Conservation (phyloP, 352 stramenopile species). For the Phytophthora hybrid region DNA sequence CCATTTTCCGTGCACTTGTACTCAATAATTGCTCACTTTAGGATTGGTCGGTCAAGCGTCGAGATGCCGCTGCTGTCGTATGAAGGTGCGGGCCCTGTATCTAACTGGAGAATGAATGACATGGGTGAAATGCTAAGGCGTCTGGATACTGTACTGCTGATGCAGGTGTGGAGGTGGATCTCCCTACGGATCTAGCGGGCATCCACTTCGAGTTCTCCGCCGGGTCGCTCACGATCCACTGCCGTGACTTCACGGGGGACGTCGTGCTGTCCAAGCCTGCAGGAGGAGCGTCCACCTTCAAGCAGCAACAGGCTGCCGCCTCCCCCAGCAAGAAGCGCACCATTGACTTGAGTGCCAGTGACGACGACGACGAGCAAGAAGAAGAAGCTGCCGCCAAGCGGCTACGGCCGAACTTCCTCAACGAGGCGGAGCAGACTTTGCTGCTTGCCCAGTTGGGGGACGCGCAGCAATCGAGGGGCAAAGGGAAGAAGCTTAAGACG, state of each 20-base stretch:
- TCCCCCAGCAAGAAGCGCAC: conserved; percentile 60
- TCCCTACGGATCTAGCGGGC: conserved; percentile 62
- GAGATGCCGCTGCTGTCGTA: conserved; percentile 78
- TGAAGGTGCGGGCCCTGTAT: conserved; percentile 53
- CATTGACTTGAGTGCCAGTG: conserved; percentile 48
- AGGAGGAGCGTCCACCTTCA: conserved; percentile 12
- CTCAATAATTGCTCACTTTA: not conserved
- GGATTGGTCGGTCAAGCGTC: not conserved
- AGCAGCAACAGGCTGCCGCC: not conserved
- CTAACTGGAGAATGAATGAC: not conserved
- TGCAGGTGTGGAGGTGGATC: conserved; percentile 75
- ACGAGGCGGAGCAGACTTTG: conserved; percentile 67
- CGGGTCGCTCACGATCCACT: conserved; percentile 74
- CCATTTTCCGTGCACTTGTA: not conserved
- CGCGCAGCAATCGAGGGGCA: conserved; percentile 19
- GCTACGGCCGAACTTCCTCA: conserved; percentile 64
- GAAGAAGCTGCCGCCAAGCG: conserved; percentile 48
- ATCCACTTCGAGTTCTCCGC: conserved; percentile 73
- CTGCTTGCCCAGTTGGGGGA: conserved; percentile 60
- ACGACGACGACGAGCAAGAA: conserved; percentile 48
- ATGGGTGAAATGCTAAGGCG: not conserved
- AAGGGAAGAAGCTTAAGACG: conserved; percentile 27
- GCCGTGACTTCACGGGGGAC: conserved; percentile 74
- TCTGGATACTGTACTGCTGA: not conserved
- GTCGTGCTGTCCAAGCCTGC: conserved; percentile 66